Conservation (phyloP, 352 stramenopile species). For the Phytophthora nicotianae region DNA sequence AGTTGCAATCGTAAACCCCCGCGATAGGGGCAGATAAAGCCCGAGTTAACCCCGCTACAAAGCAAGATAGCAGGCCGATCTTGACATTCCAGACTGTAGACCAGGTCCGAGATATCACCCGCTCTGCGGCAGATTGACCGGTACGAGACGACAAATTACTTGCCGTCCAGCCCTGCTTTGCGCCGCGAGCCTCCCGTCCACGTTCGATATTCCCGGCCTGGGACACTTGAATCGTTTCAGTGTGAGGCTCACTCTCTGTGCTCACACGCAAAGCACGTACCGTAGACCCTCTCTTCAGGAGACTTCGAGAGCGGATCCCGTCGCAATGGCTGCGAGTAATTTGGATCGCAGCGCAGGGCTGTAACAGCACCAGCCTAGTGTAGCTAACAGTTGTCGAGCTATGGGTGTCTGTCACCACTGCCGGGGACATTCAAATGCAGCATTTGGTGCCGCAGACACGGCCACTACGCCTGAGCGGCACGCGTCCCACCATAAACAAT, state of each 20-base stretch:
- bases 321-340: background rate
- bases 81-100: background rate
- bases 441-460: background rate
- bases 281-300: conserved; percentile 9
- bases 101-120: conserved; percentile 12
- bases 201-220: conserved; percentile 35
- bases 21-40: background rate
- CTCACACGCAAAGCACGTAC: conserved; percentile 12
- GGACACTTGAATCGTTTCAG: conserved; percentile 41
- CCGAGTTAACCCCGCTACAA: conserved; percentile 6
- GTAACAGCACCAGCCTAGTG: background rate
- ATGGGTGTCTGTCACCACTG: background rate
- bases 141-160: conserved; percentile 1
- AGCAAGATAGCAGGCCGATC: conserved; percentile 7
- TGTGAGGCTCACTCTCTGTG: conserved; percentile 31
- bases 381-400: background rate
- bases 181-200: conserved; percentile 9
- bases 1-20: conserved; percentile 14
- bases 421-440: conserved; percentile 2
- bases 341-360: background rate
- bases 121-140: background rate
- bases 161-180: conserved; percentile 17
- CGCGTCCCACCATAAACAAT: conserved; percentile 30
- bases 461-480: conserved; percentile 7
- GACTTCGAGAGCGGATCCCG: conserved; percentile 21